phyloP scores from a whole-genome alignment of 345 rosid species.

The Bretschneidera sinensis region DNA sequence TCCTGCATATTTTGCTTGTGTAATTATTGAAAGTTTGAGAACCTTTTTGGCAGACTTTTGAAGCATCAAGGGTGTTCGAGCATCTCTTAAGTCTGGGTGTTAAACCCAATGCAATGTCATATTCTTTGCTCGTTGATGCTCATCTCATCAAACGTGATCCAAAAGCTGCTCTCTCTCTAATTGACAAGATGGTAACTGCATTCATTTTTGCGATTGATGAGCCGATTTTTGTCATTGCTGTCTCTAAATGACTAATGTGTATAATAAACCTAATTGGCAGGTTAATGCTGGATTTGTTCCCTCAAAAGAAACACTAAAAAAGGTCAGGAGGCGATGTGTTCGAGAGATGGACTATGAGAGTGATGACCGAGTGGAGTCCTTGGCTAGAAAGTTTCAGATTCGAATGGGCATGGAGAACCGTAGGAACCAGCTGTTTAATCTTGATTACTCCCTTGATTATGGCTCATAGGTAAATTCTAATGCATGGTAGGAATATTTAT shows the following conservation, averaged over 20 bases:
- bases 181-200: constrained; percentile 70
- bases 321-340: constrained; percentile 71
- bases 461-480: constrained; percentile 30
- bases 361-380: constrained; percentile 46
- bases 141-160: constrained; percentile 84
- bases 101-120: constrained; percentile 73
- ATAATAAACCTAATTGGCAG: constrained; percentile 34
- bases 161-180: constrained; percentile 63
- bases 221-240: background rate
- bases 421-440: constrained; percentile 64
- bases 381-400: constrained; percentile 53
- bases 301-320: constrained; percentile 70
- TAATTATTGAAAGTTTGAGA: constrained; percentile 9
- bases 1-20: background rate
- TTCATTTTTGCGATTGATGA: background rate
- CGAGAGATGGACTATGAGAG: constrained; percentile 76
- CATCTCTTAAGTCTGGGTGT: constrained; percentile 72
- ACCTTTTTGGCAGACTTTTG: constrained; percentile 60
- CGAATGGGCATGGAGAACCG: constrained; percentile 71
- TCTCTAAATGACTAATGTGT: constrained; percentile 6
- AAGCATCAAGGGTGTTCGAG: constrained; percentile 81
- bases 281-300: constrained; percentile 73
- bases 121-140: constrained; percentile 80
- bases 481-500: background rate
- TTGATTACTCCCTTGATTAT: constrained; percentile 55